Base-by-base conservation (phyloP, 352 stramenopile species). In the Paralagenidium karlingii region DNA sequence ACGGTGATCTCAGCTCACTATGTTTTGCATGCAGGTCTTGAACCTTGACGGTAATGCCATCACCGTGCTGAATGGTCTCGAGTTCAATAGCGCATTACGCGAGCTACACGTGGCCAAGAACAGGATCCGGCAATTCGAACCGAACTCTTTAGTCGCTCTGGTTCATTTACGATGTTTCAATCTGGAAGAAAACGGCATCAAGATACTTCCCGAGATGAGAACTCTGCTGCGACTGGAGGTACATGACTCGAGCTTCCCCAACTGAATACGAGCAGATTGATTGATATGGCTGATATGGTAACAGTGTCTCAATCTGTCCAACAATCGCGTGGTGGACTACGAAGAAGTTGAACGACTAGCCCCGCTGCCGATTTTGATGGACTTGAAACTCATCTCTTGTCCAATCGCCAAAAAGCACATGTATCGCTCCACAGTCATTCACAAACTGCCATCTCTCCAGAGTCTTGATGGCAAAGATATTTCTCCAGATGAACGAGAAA, bases 101-200 rank as follows among this genome's bases (percentile, higher is more conserved):
- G 79, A 93, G 26, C 58, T 94, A 10, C 53, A 61, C 3, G 44
- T 93, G 7, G 73, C 81, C 43, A 89, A 82, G 39, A 94, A 94
- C 59, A 66, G 71, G 3, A 82, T 94, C 30, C 77, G 77, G 2
- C 73, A 82, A 22, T 34, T 94, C 11, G 80, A 94, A 38, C 29
- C 67, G 0, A 53, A 62, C 3, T 68, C 69, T 2, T 68, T 67
- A 5, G 24, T 57, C 7, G 58, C 56, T 8, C 34, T 93, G 27
- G 50, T 57, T 4, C 58, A 75, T 12, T 44, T 94, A 0, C 58
- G 68, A 5, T 40, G 67, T 6, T 45, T 94, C 9, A 77, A 63
- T 16, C 40, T 94, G 5, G 77, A 90, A 34, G 73, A 87, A 38
- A 94, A 94, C 47, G 67, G 58, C 3, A 47, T 94, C 5, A 76